These are phyloP conservation scores for Xylariaceae sp. DNA, from an alignment of 2,329 filamentous ascomycete genomes.

Conservation along the genomic window DNA sequence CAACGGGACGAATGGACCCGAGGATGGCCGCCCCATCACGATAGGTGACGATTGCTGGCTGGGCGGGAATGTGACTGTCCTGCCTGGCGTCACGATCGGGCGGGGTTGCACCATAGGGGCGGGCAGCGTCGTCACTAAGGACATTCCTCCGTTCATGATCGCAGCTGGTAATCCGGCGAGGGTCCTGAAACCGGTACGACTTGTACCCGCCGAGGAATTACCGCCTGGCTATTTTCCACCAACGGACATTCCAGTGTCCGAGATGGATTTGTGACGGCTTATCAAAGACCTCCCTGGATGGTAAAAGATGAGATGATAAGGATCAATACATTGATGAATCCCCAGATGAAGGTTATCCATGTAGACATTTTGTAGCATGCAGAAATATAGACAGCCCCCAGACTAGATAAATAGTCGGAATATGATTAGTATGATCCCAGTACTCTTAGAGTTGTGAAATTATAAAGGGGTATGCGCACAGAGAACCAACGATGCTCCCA, in stretches of 20 bases:
- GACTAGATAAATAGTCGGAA: conserved; percentile 46
- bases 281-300: conserved; percentile 80
- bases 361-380: conserved; percentile 90
- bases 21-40: conserved; percentile 65
- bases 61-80: conserved; percentile 63
- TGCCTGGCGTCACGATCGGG: conserved; percentile 75
- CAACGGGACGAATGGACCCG: conserved; percentile 70
- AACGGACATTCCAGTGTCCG: conserved; percentile 18
- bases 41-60: conserved; percentile 81
- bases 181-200: conserved; percentile 38
- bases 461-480: conserved; percentile 50
- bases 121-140: conserved; percentile 76
- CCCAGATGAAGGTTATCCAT: conserved; percentile 90
- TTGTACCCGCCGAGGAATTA: conserved; percentile 17
- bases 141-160: conserved; percentile 58
- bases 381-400: conserved; percentile 73
- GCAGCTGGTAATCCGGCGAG: conserved; percentile 64
- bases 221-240: conserved; percentile 20
- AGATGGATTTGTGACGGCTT: conserved; percentile 3
- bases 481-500: conserved; percentile 72
- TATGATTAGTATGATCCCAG: conserved; percentile 11
- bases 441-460: background rate
- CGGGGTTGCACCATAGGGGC: conserved; percentile 70
- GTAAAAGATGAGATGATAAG: conserved; percentile 84
- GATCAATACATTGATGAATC: conserved; percentile 73